These are phyloP conservation scores for Diaporthe nobilis DNA, from an alignment of 2,329 filamentous ascomycete species.

Conservation along the genomic window DNA sequence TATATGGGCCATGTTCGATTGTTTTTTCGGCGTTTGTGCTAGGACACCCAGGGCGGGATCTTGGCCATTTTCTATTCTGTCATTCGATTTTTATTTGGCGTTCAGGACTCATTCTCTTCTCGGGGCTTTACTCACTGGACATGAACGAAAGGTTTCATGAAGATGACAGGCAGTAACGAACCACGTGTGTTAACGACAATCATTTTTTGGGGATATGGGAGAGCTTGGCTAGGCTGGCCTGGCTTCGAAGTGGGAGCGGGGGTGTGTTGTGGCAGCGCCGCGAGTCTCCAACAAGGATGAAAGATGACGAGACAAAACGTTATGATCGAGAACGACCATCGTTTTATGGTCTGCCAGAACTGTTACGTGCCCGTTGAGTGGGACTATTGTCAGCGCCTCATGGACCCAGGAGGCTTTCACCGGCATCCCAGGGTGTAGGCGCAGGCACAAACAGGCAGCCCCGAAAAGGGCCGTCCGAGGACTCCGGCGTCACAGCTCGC, in stretches of 20 bases:
- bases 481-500: neutral
- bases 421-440: neutral
- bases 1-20: conserved; percentile 28
- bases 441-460: conserved; percentile 10
- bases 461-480: neutral
- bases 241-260: neutral
- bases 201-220: conserved; percentile 25
- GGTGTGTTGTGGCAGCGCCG: neutral
- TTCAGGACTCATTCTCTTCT: conserved; percentile 38
- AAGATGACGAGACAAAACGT: neutral
- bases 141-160: conserved; percentile 44
- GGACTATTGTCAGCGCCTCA: neutral
- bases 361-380: neutral
- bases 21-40: conserved; percentile 8
- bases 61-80: conserved; percentile 15
- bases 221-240: conserved; percentile 26
- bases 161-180: conserved; percentile 46
- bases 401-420: neutral
- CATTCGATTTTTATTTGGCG: conserved; percentile 28
- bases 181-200: conserved; percentile 45
- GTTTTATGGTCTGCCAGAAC: neutral
- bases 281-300: neutral
- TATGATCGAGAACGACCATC: neutral
- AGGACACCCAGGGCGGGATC: conserved; percentile 17
- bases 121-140: conserved; percentile 38